Percentiles rank a stretch among this genome's conserved stretches.
Conservation (phyloP, 345 rosid genomes). For the Euphorbia peplus region DNA sequence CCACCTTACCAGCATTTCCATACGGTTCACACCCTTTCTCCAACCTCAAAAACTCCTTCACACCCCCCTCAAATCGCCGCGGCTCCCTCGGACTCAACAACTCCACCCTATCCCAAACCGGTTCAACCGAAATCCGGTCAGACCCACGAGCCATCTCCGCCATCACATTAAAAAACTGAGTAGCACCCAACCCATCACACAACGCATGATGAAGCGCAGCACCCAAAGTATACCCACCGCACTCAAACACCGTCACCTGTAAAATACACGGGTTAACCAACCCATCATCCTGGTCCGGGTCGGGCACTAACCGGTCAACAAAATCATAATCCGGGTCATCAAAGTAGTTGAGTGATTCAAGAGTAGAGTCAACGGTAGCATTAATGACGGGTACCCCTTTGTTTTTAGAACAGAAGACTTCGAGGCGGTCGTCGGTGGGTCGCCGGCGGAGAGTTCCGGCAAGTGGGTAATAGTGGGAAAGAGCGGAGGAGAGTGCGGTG, state of each 20-base stretch:
- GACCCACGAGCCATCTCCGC: constrained; percentile 77
- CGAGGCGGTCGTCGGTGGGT: constrained; percentile 32
- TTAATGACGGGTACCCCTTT: constrained; percentile 55
- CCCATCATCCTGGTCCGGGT: constrained; percentile 46
- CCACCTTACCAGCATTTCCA: constrained; percentile 36
- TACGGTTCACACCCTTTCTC: constrained; percentile 49
- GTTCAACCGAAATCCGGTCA: constrained; percentile 36
- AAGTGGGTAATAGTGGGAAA: constrained; percentile 63
- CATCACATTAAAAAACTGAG: constrained; percentile 59
- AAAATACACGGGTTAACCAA: constrained; percentile 59
- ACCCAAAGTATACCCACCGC: constrained; percentile 73
- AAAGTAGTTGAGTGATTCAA: constrained; percentile 47
- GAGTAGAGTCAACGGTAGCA: constrained; percentile 54
- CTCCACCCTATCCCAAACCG: constrained; percentile 61
- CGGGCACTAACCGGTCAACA: constrained; percentile 54
- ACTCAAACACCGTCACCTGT: constrained; percentile 65
- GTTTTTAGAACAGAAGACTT: constrained; percentile 39
- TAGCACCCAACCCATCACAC: constrained; percentile 82
- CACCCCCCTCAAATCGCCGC: constrained; percentile 46
- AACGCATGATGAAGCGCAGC: constrained; percentile 66
- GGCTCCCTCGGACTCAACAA: constrained; percentile 69
- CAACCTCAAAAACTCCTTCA: constrained; percentile 46
- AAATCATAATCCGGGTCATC: constrained; percentile 57
- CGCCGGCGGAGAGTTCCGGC: constrained; percentile 29
- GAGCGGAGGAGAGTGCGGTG: constrained; percentile 52